These are phyloP conservation scores for Mycena chlorophos DNA, from an alignment of 768 basidiomycete genomes.

Conservation along the genomic window DNA sequence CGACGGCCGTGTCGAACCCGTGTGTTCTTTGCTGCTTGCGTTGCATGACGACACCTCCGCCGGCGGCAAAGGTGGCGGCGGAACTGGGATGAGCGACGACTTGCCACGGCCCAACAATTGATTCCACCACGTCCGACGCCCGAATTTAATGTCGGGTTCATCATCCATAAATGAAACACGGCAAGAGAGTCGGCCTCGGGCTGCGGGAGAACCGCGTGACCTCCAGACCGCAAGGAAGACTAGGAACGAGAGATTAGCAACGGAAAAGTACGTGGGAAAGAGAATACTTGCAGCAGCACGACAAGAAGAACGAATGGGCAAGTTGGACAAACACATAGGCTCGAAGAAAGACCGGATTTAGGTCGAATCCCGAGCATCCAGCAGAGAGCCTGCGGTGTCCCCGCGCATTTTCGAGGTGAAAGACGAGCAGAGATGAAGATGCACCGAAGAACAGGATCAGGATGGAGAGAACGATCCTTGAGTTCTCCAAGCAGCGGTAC, in stretches of 20 bases:
- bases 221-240: constrained; percentile 59
- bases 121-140: constrained; percentile 56
- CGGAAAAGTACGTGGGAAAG: background rate
- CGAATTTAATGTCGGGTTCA: constrained; percentile 32
- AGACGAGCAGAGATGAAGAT: constrained; percentile 40
- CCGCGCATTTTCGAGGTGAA: constrained; percentile 41
- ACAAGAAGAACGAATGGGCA: constrained; percentile 57
- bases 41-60: background rate
- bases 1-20: background rate
- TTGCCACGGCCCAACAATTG: constrained; percentile 27
- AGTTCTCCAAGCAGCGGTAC: constrained; percentile 62
- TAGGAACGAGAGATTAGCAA: constrained; percentile 27
- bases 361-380: constrained; percentile 42
- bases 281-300: constrained; percentile 55
- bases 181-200: constrained; percentile 57
- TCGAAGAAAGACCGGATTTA: constrained; percentile 36
- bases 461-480: constrained; percentile 50
- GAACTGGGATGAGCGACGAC: background rate
- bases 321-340: constrained; percentile 51
- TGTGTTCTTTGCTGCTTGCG: constrained; percentile 4
- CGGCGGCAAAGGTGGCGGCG: background rate
- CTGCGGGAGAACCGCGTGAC: constrained; percentile 48
- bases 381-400: constrained; percentile 51
- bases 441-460: constrained; percentile 44
- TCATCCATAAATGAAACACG: constrained; percentile 48